phyloP scores from a whole-genome alignment of 192 early-diverging fungal species.

The Mycoemilia scoparia region DNA sequence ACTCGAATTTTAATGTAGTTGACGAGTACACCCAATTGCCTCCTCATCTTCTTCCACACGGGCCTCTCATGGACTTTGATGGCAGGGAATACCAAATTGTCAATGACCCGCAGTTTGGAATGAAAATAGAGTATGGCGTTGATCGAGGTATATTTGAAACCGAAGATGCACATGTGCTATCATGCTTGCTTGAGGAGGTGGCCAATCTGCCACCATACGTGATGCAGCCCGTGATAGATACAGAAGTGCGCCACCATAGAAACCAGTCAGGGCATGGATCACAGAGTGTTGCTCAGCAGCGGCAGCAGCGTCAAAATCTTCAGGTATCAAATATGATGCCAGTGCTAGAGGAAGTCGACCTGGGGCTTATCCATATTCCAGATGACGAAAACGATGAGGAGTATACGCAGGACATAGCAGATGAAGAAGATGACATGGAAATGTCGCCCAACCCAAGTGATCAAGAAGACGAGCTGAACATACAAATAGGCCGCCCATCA shows the following conservation, averaged over 20 bases:
- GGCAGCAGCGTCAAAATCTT: too few species aligned
- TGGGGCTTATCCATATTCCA: constrained; percentile 29
- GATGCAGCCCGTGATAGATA: too few species aligned
- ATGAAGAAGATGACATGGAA: constrained; percentile 34
- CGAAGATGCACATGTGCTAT: constrained; percentile 31
- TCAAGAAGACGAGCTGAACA: too few species aligned
- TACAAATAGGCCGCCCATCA: too few species aligned
- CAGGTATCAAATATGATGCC: too few species aligned
- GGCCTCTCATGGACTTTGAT: constrained; percentile 43
- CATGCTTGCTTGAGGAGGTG: too few species aligned
- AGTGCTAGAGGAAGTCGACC: constrained; percentile 20
- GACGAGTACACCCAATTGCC: constrained; percentile 54
- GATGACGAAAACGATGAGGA: constrained; percentile 45
- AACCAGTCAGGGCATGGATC: too few species aligned
- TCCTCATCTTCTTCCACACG: constrained; percentile 41
- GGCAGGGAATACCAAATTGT: constrained; percentile 46
- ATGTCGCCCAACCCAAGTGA: constrained; percentile 3
- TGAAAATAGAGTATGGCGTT: constrained; percentile 30
- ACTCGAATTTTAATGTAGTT: constrained; percentile 43
- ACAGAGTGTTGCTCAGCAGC: too few species aligned
- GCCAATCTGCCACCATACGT: too few species aligned
- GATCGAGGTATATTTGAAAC: constrained; percentile 21
- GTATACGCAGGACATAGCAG: constrained; percentile 28
- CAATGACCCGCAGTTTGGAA: constrained; percentile 35
- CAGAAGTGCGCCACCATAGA: too few species aligned